Evolutionary conservation across 768 basidiomycete species (phyloP).

Genomic region (Hypholoma sublateritium): DNA sequence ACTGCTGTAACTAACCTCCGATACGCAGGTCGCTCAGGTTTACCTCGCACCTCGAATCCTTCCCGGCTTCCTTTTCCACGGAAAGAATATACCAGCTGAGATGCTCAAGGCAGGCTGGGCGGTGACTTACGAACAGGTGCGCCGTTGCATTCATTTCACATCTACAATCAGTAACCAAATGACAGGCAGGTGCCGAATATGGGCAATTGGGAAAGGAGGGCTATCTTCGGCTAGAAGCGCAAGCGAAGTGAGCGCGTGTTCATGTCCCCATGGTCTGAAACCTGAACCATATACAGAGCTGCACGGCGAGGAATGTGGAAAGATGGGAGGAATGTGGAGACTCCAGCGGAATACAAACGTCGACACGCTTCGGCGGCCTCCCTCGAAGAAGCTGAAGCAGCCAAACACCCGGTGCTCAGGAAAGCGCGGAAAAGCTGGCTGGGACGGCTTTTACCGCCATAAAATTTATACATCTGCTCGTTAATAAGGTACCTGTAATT

Average conservation of each 20-base stretch:
- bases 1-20: neutral
- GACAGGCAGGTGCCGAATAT: slow-evolving; percentile 70
- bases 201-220: slow-evolving; percentile 65
- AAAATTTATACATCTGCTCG: neutral
- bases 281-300: slow-evolving; percentile 35
- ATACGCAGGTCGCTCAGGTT: slow-evolving; percentile 64
- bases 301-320: slow-evolving; percentile 78
- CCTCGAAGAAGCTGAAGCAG: slow-evolving; percentile 10
- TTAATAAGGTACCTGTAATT: neutral
- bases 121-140: slow-evolving; percentile 67
- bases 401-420: neutral
- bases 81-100: slow-evolving; percentile 56
- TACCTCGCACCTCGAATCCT: slow-evolving; percentile 52
- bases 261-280: neutral
- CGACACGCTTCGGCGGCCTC: slow-evolving; percentile 37
- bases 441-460: slow-evolving; percentile 9
- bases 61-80: slow-evolving; percentile 46
- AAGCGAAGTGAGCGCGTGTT: slow-evolving; percentile 57
- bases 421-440: slow-evolving; percentile 9
- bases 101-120: slow-evolving; percentile 84
- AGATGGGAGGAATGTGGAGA: slow-evolving; percentile 51
- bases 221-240: slow-evolving; percentile 59
- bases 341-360: slow-evolving; percentile 81
- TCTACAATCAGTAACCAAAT: neutral
- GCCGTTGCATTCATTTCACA: neutral